Evolutionary conservation across 352 stramenopile species (phyloP).

Genomic region (Pythium folliculosum): DNA sequence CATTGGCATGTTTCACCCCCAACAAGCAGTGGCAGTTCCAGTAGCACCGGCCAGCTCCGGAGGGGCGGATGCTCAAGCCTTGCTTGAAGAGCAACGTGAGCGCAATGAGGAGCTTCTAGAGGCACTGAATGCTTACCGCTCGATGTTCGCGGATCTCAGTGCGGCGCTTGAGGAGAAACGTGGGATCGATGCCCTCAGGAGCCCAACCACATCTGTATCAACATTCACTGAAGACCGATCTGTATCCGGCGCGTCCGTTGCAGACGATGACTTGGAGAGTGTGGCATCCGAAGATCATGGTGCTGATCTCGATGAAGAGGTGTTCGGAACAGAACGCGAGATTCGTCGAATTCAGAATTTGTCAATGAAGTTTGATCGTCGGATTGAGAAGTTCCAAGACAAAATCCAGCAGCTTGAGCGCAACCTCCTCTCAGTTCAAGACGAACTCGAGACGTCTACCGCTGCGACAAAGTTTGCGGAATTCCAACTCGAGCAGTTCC

Average conservation of each 20-base stretch:
- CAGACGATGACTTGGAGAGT: constrained; percentile 36
- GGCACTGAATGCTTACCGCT: constrained; percentile 69
- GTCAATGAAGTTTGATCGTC: constrained; percentile 58
- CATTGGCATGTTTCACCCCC: constrained; percentile 3
- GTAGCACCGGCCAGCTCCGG: constrained; percentile 1
- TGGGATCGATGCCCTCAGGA: constrained; percentile 48
- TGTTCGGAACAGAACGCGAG: constrained; percentile 40
- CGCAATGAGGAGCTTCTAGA: constrained; percentile 56
- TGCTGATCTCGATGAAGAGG: constrained; percentile 39
- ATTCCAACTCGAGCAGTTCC: constrained; percentile 76
- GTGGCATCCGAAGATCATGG: constrained; percentile 26
- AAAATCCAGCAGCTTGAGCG: constrained; percentile 72
- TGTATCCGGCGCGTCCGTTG: constrained; percentile 55
- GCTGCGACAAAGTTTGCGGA: constrained; percentile 80
- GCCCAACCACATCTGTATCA: constrained; percentile 57
- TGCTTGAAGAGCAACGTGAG: constrained; percentile 30
- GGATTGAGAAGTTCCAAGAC: constrained; percentile 76
- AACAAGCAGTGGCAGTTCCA: not conserved
- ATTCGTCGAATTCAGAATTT: constrained; percentile 63
- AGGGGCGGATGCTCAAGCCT: constrained; percentile 36
- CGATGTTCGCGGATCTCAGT: constrained; percentile 60
- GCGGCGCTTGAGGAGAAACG: constrained; percentile 59
- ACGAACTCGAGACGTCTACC: constrained; percentile 81
- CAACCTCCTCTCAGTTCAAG: constrained; percentile 54
- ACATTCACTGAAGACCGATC: constrained; percentile 71